Evolutionary conservation across 192 early-diverging fungal genomes (phyloP).

Genomic region (Umbelopsis ramanniana): DNA sequence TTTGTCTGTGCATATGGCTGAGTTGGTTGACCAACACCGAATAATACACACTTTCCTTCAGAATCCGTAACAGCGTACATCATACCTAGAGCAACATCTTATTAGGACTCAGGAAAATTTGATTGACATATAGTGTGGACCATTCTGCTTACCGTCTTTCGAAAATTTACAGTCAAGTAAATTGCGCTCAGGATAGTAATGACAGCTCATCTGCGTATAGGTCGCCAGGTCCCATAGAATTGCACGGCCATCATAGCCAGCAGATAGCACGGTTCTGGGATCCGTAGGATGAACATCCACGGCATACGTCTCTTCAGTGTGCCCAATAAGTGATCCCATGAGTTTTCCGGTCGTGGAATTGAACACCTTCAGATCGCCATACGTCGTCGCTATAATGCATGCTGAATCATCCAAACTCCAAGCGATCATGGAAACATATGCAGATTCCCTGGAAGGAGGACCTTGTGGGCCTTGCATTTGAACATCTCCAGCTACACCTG

Average conservation of each 20-base stretch:
- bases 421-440: slow-evolving; percentile 64
- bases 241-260: slow-evolving; percentile 81
- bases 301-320: slow-evolving; percentile 71
- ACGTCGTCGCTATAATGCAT: slow-evolving; percentile 69
- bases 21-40: slow-evolving; percentile 63
- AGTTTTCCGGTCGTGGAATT: slow-evolving; percentile 67
- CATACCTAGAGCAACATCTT: slow-evolving; percentile 8
- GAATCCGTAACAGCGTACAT: slow-evolving; percentile 76
- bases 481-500: slow-evolving; percentile 21
- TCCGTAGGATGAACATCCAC: slow-evolving; percentile 78
- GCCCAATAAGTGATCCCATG: slow-evolving; percentile 55
- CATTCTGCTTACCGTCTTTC: slow-evolving; percentile 66
- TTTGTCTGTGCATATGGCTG: slow-evolving; percentile 48
- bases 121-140: neutral
- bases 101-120: neutral
- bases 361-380: slow-evolving; percentile 70
- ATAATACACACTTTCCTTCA: slow-evolving; percentile 70
- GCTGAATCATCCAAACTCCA: slow-evolving; percentile 74
- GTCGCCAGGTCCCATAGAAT: slow-evolving; percentile 79
- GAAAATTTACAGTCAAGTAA: slow-evolving; percentile 79
- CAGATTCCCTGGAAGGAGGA: slow-evolving; percentile 24
- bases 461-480: slow-evolving; percentile 16
- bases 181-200: slow-evolving; percentile 49
- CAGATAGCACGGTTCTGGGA: slow-evolving; percentile 72
- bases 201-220: slow-evolving; percentile 46